Conservation (phyloP, 495 filamentous ascomycete species). For the Cercophora samala region DNA sequence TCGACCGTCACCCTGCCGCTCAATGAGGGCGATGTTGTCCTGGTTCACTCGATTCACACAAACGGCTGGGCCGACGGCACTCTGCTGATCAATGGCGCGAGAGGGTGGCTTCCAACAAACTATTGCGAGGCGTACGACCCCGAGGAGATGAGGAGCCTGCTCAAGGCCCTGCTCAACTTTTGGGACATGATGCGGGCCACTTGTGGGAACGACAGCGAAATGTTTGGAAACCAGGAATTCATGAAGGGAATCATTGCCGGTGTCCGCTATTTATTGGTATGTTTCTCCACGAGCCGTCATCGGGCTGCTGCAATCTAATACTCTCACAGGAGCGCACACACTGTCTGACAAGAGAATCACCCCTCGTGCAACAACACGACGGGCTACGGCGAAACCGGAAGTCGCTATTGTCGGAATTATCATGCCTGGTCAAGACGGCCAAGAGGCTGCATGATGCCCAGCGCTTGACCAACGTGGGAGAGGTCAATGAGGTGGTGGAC, state of each 20-base stretch:
- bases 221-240: conserved; percentile 83
- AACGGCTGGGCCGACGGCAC: conserved; percentile 99
- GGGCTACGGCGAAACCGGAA: conserved; percentile 79
- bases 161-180: conserved; percentile 84
- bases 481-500: conserved; percentile 75
- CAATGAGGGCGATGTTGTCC: conserved; percentile 83
- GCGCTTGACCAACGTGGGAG: conserved; percentile 44
- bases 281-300: conserved; percentile 28
- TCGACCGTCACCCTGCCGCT: conserved; percentile 85
- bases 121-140: conserved; percentile 95
- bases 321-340: conserved; percentile 71
- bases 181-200: conserved; percentile 82
- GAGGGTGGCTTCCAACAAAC: conserved; percentile 97
- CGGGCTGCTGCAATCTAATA: conserved; percentile 12
- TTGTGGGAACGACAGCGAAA: conserved; percentile 59
- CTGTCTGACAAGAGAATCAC: conserved; percentile 79
- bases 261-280: conserved; percentile 82
- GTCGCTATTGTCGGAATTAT: conserved; percentile 81
- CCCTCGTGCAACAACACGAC: conserved; percentile 68
- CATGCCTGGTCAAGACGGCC: conserved; percentile 79
- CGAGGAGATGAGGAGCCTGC: conserved; percentile 73
- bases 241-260: conserved; percentile 91
- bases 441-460: conserved; percentile 72
- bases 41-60: conserved; percentile 95
- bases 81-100: conserved; percentile 77